phyloP scores from a whole-genome alignment of 306 rosid species.

The Cucurbita moschata region DNA sequence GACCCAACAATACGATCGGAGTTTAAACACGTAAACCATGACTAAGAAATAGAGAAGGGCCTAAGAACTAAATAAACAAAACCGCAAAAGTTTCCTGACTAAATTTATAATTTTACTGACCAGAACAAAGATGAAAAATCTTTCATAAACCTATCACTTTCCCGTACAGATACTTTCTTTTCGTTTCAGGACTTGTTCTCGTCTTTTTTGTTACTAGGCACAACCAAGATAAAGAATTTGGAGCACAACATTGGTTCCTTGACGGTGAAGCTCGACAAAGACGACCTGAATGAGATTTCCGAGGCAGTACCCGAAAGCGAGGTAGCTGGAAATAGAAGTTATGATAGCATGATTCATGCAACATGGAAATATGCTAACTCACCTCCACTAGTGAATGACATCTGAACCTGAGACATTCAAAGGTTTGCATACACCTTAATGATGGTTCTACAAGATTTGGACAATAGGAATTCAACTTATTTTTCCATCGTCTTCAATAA shows the following conservation, averaged over 20 bases:
- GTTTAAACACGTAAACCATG: no score
- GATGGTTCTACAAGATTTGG: background rate
- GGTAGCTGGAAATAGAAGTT: slow-evolving; percentile 30
- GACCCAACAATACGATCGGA: no score
- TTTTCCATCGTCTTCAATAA: background rate
- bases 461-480: background rate
- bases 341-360: background rate
- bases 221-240: slow-evolving; percentile 53
- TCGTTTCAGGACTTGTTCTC: background rate
- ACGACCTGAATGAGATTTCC: slow-evolving; percentile 30
- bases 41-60: no score
- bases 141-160: background rate
- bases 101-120: no score
- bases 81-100: no score
- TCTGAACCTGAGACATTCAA: background rate
- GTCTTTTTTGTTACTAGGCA: slow-evolving; percentile 13
- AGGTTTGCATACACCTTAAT: background rate
- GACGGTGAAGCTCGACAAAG: slow-evolving; percentile 26
- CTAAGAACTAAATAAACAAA: background rate
- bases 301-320: slow-evolving; percentile 32
- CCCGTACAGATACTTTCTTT: background rate
- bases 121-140: background rate
- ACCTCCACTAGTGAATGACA: slow-evolving; percentile 17
- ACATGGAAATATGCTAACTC: slow-evolving; percentile 41
- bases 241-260: slow-evolving; percentile 42